Evolutionary conservation across 768 basidiomycete genomes (phyloP).

Genomic region (Boletus bicolor): DNA sequence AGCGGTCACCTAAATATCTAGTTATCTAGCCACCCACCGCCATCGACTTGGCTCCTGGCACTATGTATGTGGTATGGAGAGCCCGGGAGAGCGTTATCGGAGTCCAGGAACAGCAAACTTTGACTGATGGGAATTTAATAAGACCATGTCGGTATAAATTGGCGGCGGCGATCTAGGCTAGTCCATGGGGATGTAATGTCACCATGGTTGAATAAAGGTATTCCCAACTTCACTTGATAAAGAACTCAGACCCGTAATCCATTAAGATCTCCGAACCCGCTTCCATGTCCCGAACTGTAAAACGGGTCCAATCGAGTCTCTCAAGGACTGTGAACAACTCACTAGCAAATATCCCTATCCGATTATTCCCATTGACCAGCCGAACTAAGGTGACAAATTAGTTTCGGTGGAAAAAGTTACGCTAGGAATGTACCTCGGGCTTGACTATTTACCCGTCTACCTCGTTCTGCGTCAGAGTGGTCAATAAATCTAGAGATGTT

Average conservation of each 20-base stretch:
- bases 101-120: not conserved
- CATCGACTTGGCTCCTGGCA: not conserved
- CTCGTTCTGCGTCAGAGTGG: constrained; percentile 37
- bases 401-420: not conserved
- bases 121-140: constrained; percentile 2
- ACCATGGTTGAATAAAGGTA: not conserved
- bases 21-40: not conserved
- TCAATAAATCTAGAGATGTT: constrained; percentile 72
- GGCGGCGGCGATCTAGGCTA: not conserved
- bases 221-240: constrained; percentile 20
- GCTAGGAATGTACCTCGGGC: constrained; percentile 39
- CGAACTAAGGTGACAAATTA: constrained; percentile 36
- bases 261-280: constrained; percentile 52
- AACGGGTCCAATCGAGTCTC: not conserved
- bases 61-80: too few relatives aligned
- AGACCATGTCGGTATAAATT: not conserved
- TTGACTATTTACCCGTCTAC: constrained; percentile 38
- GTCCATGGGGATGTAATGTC: not conserved
- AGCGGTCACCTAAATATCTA: not conserved
- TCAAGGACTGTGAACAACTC: not conserved
- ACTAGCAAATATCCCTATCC: constrained; percentile 53
- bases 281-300: constrained; percentile 37
- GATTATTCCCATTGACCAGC: constrained; percentile 62
- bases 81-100: not conserved
- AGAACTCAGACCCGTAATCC: constrained; percentile 55